Base-by-base conservation (phyloP, 257 asterid genomes). In the Fraxinus cuspidata region DNA sequence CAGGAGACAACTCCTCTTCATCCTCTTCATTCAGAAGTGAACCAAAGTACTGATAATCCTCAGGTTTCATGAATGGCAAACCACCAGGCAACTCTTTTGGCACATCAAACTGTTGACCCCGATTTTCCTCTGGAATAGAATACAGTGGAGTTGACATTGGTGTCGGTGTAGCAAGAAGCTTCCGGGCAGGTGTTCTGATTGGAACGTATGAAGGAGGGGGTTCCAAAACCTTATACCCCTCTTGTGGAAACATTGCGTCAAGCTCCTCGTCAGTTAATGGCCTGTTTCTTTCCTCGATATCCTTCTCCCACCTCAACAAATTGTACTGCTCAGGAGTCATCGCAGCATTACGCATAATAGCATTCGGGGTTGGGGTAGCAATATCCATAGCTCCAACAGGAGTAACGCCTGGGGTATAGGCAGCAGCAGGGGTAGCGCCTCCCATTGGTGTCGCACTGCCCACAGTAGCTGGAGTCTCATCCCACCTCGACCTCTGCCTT, bases 401-500 rank as follows among this genome's bases (percentile, higher is more conserved):
- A 47, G 97, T 94, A 70, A 88, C 92, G 65, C 98, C 97, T 1
- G 97, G 97, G 4, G 97, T 94, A 77, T 88, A 88, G 1, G 97
- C 86, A 64, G 90, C 97, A 76, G 94, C 86, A 25, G 98, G 98
- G 6, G 98, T 94, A 68, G 98, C 94, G 64, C 93, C 96, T 23
- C 82, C 77, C 86, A 84, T 84, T 0, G 97, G 98, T 1, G 98
- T 94, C 28, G 93, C 98, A 84, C 98, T 94, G 19, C 97, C 97
- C 91, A 94, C 90, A 19, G 96, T 87, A 29, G 98, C 98, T 10
- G 98, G 98, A 32, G 98, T 94, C 82, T 94, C 98, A 74, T 94
- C 98, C 98, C 98, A 94, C 85, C 98, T 94, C 7, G 98, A 94
- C 84, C 97, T 92, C 90, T 94, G 98, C 75, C 95, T 84, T 85